Percentiles rank a stretch among this genome's conserved stretches.
Conservation (phyloP, 495 filamentous ascomycete species). For the Letharia lupina region DNA sequence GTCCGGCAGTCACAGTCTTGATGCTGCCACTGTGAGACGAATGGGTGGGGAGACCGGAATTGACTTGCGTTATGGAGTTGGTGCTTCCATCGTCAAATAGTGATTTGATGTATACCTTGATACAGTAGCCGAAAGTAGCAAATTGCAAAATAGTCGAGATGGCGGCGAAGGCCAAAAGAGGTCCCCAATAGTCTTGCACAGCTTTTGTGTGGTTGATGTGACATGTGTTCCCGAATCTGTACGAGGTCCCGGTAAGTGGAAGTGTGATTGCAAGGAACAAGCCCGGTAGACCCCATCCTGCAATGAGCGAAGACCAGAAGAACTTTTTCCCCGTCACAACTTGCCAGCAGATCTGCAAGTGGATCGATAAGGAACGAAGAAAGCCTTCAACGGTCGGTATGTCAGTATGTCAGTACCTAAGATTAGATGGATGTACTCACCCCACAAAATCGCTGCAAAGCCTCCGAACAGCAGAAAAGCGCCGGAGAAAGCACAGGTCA, state of each 20-base stretch:
- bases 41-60: slow-evolving; percentile 66
- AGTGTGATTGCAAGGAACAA: slow-evolving; percentile 65
- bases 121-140: slow-evolving; percentile 81
- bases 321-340: slow-evolving; percentile 78
- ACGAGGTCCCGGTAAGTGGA: slow-evolving; percentile 83
- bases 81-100: slow-evolving; percentile 54
- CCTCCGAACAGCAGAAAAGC: slow-evolving; percentile 78
- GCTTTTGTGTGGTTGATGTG: slow-evolving; percentile 84
- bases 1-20: slow-evolving; percentile 73
- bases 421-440: slow-evolving; percentile 31
- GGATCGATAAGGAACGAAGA: slow-evolving; percentile 80
- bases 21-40: slow-evolving; percentile 51
- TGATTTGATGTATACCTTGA: slow-evolving; percentile 82
- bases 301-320: slow-evolving; percentile 74
- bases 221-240: slow-evolving; percentile 82
- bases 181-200: slow-evolving; percentile 81
- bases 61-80: slow-evolving; percentile 56
- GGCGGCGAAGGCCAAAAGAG: slow-evolving; percentile 69
- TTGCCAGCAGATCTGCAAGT: slow-evolving; percentile 98
- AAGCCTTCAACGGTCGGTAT: slow-evolving; percentile 46
- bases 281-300: slow-evolving; percentile 76
- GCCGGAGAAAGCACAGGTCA: slow-evolving; percentile 81
- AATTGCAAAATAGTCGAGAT: slow-evolving; percentile 76
- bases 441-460: slow-evolving; percentile 74
- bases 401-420: slow-evolving; percentile 3